Conservation (phyloP, 768 basidiomycete species). For the Hirschioporus abietinus region DNA sequence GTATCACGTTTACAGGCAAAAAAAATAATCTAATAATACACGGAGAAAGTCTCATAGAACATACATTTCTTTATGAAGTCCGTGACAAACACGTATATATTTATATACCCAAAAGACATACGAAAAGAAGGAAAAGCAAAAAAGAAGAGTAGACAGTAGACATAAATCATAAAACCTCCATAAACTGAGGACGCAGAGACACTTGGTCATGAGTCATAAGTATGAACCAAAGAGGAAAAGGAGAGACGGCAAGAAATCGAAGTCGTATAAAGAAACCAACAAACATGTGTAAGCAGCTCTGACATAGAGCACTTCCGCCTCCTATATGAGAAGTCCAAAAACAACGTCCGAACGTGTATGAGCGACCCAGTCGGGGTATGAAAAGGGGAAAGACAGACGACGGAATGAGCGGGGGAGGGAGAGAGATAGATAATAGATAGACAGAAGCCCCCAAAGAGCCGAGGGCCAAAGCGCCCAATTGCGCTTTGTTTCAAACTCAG, state of each 20-base stretch:
- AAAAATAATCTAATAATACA: slow-evolving; percentile 18
- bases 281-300: neutral
- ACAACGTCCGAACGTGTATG: slow-evolving; percentile 1
- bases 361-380: neutral
- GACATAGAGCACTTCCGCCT: neutral
- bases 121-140: slow-evolving; percentile 8
- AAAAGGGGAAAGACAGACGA: neutral
- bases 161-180: neutral
- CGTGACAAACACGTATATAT: slow-evolving; percentile 12
- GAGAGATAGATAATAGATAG: neutral
- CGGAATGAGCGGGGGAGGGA: neutral
- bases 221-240: neutral
- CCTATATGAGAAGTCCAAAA: neutral
- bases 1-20: slow-evolving; percentile 35
- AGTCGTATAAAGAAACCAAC: slow-evolving; percentile 8
- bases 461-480: neutral
- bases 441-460: neutral
- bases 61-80: slow-evolving; percentile 19
- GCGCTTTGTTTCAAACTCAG: neutral
- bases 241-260: slow-evolving; percentile 16
- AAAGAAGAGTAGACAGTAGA: slow-evolving; percentile 12
- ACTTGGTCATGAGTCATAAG: neutral
- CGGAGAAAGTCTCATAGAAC: slow-evolving; percentile 16
- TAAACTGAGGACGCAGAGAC: neutral
- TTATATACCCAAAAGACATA: slow-evolving; percentile 15